A percentile compares a stretch with the other conserved stretches of the same genome.
phyloP scores from a whole-genome alignment of 2,329 filamentous ascomycete species.

The Emmonsiellopsis sp. region DNA sequence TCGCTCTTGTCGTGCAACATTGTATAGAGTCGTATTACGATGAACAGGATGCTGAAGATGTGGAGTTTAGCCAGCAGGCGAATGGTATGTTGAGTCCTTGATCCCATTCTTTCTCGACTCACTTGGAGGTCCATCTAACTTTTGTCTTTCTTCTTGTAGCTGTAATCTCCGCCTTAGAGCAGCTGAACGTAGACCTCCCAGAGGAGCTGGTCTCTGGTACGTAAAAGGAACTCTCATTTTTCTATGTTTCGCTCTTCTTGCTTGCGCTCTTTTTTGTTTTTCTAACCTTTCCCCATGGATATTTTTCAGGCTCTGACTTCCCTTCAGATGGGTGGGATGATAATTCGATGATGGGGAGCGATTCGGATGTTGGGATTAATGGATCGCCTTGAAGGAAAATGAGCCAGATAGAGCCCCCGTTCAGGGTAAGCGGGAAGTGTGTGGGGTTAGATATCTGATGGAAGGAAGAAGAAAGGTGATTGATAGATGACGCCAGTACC shows the following conservation, averaged over 20 bases:
- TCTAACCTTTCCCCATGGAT: conserved; percentile 15
- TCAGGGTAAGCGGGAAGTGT: background rate
- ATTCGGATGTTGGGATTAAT: conserved; percentile 31
- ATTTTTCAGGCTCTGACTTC: conserved; percentile 29
- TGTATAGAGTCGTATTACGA: conserved; percentile 32
- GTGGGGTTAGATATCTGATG: background rate
- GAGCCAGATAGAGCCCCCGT: background rate
- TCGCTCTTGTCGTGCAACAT: conserved; percentile 28
- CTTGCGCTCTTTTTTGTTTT: conserved; percentile 10
- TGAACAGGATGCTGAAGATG: conserved; percentile 26
- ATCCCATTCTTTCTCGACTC: background rate
- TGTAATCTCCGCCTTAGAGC: conserved; percentile 24
- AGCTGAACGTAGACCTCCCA: conserved; percentile 27
- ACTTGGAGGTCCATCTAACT: conserved; percentile 6
- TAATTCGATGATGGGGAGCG: conserved; percentile 31
- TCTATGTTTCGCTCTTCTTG: background rate
- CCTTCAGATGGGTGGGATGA: conserved; percentile 36
- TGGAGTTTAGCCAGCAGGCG: conserved; percentile 23
- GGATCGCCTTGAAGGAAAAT: conserved; percentile 23
- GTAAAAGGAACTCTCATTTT: conserved; percentile 5
- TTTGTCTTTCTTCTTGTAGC: conserved; percentile 15
- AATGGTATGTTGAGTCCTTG: conserved; percentile 22
- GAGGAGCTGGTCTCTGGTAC: conserved; percentile 34
- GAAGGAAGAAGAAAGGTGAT: background rate
- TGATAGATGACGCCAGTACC: background rate